phyloP scores from a whole-genome alignment of 148 eudicot species.

The Chenopodium quinoa region DNA sequence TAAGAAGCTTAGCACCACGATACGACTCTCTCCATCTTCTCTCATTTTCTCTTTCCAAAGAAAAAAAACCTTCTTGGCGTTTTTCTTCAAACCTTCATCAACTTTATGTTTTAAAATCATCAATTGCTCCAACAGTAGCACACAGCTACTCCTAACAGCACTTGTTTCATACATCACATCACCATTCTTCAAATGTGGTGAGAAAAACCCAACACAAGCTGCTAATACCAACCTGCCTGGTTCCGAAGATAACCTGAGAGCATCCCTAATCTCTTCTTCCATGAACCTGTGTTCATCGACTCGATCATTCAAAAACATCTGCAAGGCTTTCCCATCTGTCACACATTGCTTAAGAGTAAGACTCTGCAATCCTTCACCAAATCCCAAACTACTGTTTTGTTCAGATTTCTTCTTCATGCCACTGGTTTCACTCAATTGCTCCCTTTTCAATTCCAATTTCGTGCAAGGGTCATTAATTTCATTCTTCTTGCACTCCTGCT shows the following conservation, averaged over 20 bases:
- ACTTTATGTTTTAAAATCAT: constrained; percentile 14
- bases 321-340: constrained; percentile 18
- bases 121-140: constrained; percentile 23
- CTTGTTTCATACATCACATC: constrained; percentile 1
- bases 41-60: constrained; percentile 19
- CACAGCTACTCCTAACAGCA: constrained; percentile 22
- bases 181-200: constrained; percentile 22
- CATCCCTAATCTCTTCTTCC: constrained; percentile 3
- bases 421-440: too few species aligned
- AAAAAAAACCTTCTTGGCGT: constrained; percentile 3
- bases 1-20: constrained; percentile 21
- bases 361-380: too few species aligned
- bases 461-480: too few species aligned
- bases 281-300: constrained; percentile 14
- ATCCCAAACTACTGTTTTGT: background rate
- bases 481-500: too few species aligned
- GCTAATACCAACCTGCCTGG: constrained; percentile 14
- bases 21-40: constrained; percentile 16
- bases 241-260: background rate
- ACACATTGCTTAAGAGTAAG: background rate
- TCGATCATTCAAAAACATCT: constrained; percentile 20
- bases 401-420: background rate
- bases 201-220: constrained; percentile 23
- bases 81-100: background rate
- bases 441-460: too few species aligned